These are phyloP conservation scores for Blastomyces gilchristii DNA, from an alignment of 2,329 filamentous ascomycete genomes.

Conservation along the genomic window DNA sequence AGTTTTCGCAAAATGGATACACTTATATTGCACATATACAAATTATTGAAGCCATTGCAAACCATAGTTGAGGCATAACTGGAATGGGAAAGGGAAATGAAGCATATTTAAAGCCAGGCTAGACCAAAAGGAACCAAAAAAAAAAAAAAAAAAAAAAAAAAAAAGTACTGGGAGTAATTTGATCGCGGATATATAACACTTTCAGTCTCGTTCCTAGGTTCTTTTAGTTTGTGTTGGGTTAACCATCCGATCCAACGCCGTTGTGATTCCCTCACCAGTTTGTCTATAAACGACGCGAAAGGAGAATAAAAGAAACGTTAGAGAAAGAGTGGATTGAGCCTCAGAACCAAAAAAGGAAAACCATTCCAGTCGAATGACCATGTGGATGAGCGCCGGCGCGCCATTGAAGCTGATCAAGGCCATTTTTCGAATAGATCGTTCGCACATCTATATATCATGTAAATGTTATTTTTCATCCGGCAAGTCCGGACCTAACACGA, in stretches of 20 bases:
- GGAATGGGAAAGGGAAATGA: no score
- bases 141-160: not conserved
- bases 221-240: not conserved
- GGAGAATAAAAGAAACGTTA: not conserved
- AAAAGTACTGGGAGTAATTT: not conserved
- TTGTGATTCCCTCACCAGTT: not conserved
- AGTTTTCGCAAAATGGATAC: no score
- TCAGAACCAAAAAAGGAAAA: not conserved
- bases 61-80: no score
- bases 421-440: not conserved
- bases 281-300: not conserved
- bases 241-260: not conserved
- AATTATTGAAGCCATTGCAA: no score
- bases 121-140: not conserved
- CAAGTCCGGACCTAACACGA: conserved; percentile 16
- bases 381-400: not conserved
- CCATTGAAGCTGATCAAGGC: not conserved
- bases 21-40: no score
- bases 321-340: not conserved
- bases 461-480: not conserved
- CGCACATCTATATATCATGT: not conserved
- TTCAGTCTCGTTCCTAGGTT: not conserved
- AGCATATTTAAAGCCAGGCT: not conserved
- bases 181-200: not conserved
- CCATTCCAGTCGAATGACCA: not conserved